Percentiles rank a stretch among this genome's conserved stretches.
Conservation (phyloP, 768 basidiomycete species). For the Russula ochroleuca region DNA sequence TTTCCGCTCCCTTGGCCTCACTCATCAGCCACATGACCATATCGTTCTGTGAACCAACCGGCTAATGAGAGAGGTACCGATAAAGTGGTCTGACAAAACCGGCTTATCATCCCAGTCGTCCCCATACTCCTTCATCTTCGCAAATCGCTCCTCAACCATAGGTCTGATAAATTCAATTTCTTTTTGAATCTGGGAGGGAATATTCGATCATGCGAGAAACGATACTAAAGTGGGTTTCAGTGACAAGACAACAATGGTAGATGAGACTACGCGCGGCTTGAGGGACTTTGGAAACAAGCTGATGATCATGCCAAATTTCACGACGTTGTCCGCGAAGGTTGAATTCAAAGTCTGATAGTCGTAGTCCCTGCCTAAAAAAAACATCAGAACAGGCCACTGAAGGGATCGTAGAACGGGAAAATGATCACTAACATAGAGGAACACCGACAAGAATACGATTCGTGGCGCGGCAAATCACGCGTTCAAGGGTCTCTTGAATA, state of each 20-base stretch:
- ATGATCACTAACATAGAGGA: slow-evolving; percentile 36
- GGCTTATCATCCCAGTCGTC: neutral
- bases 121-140: neutral
- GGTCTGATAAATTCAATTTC: too few relatives aligned
- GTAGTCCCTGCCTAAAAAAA: slow-evolving; percentile 38
- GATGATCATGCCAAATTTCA: slow-evolving; percentile 35
- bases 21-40: too few relatives aligned
- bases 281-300: slow-evolving; percentile 41
- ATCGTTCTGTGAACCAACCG: slow-evolving; percentile 29
- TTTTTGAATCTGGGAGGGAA: too few relatives aligned
- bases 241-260: neutral
- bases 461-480: slow-evolving; percentile 10
- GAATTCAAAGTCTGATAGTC: slow-evolving; percentile 33
- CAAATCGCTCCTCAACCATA: slow-evolving; percentile 1
- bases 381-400: neutral
- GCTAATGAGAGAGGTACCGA: neutral
- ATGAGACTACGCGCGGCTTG: slow-evolving; percentile 38
- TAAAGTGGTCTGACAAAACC: too few relatives aligned
- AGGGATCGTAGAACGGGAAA: neutral
- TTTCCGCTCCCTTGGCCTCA: too few relatives aligned
- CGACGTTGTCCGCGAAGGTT: slow-evolving; percentile 38
- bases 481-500: slow-evolving; percentile 23
- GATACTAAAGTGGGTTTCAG: neutral
- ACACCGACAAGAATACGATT: slow-evolving; percentile 34
- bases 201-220: neutral